Evolutionary conservation across 179 eudicot genomes (phyloP).

Genomic region (Carnegiea gigantea): DNA sequence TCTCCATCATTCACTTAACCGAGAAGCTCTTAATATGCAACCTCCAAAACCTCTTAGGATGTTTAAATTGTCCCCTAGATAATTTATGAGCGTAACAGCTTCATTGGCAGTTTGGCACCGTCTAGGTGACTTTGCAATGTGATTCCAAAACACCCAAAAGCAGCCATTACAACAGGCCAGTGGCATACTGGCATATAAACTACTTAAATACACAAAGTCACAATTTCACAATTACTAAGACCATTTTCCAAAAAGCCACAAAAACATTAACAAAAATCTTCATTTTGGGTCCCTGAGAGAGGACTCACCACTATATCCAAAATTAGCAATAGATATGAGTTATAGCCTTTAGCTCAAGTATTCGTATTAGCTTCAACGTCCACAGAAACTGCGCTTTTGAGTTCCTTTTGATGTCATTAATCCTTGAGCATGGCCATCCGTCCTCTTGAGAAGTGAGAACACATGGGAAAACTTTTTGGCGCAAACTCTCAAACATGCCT

Average conservation of each 20-base stretch:
- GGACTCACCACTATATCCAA: background rate
- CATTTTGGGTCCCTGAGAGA: background rate
- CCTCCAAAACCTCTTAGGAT: background rate
- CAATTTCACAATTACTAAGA: background rate
- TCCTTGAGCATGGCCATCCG: background rate
- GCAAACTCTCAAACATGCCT: background rate
- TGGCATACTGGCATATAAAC: background rate
- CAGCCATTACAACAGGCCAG: background rate
- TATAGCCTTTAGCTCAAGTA: background rate
- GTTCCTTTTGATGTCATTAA: background rate
- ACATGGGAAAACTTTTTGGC: background rate
- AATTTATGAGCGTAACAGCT: background rate
- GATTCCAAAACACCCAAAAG: background rate
- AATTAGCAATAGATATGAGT: background rate
- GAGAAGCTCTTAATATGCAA: background rate
- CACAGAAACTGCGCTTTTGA: background rate
- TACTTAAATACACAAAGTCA: too few relatives aligned
- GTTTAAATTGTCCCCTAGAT: too few relatives aligned
- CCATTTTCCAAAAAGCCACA: background rate
- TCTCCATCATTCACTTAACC: background rate
- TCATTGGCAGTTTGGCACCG: background rate
- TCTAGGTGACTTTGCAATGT: background rate
- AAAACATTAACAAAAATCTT: background rate
- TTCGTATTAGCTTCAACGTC: background rate
- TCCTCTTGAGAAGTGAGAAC: too few relatives aligned